Base-by-base conservation (phyloP, 345 rosid species). In the Pugionium cornutum region DNA sequence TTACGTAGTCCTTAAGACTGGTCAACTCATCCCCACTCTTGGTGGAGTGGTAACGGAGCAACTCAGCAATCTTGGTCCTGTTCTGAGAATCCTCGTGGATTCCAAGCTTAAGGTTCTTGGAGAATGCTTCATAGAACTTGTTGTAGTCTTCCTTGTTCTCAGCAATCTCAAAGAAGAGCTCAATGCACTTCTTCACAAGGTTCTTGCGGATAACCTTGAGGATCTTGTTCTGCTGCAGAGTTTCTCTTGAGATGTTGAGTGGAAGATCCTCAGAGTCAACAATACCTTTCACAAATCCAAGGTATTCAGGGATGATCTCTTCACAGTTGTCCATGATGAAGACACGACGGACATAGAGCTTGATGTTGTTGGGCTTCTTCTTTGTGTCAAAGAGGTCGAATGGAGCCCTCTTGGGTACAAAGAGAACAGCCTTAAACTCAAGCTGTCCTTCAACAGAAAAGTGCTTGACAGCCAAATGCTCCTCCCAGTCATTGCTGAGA, bases 321-420 rank as follows among this genome's bases (percentile, higher is more conserved):
- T 90, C 95, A 66, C 97, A 90, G 78, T 90, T 90, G 81, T 90
- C 97, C 95, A 90, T 90, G 80, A 90, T 88, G 52, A 90, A 90
- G 34, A 90, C 95, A 64, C 97, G 90, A 35, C 95, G 88, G 3
- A 90, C 97, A 64, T 90, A 90, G 7, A 90, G 89, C 88, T 90
- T 90, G 53, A 90, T 90, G 81, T 90, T 90, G 85, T 90, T 88
- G 2, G 86, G 89, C 81, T 90, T 90, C 86, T 90, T 90, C 81
- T 79, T 86, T 1, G 90, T 88, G 84, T 90, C 97, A 55, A 90
- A 90, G 7, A 90, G 89, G 65, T 90, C 97, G 9, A 90, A 90
- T 4, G 97, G 97, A 36, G 97, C 97, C 65, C 97, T 80, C 78
- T 86, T 90, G 5, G 97, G 97, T 2, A 84, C 97, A 73, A 83